A percentile compares a stretch with the other conserved stretches of the same genome.
phyloP scores from a whole-genome alignment of 176 grass and related monocot species.

The Dendrocalamus sinicus region DNA sequence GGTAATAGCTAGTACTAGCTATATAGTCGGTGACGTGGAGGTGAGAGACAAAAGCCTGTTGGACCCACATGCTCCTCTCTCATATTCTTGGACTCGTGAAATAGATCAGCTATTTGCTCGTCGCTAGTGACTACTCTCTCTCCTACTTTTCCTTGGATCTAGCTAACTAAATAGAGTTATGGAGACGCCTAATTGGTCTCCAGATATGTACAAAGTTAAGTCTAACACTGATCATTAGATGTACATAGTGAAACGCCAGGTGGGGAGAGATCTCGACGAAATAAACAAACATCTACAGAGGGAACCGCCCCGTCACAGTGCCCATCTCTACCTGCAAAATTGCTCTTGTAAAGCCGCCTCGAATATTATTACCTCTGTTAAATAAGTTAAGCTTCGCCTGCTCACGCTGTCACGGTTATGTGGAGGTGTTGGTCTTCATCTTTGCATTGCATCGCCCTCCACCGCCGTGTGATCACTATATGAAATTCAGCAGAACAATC shows the following conservation, averaged over 20 bases:
- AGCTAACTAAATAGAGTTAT: too few relatives aligned
- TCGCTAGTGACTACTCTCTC: too few relatives aligned
- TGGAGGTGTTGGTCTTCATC: slow-evolving; percentile 23
- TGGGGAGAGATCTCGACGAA: slow-evolving; percentile 35
- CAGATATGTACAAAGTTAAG: slow-evolving; percentile 51
- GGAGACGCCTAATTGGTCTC: slow-evolving; percentile 38
- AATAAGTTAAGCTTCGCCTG: slow-evolving; percentile 12
- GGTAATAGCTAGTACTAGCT: too few relatives aligned
- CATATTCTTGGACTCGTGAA: too few relatives aligned
- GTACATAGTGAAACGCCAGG: slow-evolving; percentile 37
- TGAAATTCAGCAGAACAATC: not conserved
- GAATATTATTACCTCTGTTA: not conserved
- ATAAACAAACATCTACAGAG: slow-evolving; percentile 38
- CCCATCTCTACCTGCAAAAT: slow-evolving; percentile 61
- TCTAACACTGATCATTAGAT: slow-evolving; percentile 22
- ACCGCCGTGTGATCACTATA: slow-evolving; percentile 3
- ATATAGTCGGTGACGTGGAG: too few relatives aligned
- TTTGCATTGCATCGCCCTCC: not conserved
- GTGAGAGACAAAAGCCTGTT: too few relatives aligned
- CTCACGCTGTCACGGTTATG: not conserved
- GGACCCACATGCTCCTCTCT: too few relatives aligned
- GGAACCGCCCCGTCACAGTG: slow-evolving; percentile 3
- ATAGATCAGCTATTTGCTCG: too few relatives aligned
- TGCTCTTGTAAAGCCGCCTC: slow-evolving; percentile 33
- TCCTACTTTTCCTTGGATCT: too few relatives aligned